Evolutionary conservation across 2,329 filamentous ascomycete genomes (phyloP), one percentile per base, ranked within the genome.

Genomic region (Aspergillus bombycis): DNA sequence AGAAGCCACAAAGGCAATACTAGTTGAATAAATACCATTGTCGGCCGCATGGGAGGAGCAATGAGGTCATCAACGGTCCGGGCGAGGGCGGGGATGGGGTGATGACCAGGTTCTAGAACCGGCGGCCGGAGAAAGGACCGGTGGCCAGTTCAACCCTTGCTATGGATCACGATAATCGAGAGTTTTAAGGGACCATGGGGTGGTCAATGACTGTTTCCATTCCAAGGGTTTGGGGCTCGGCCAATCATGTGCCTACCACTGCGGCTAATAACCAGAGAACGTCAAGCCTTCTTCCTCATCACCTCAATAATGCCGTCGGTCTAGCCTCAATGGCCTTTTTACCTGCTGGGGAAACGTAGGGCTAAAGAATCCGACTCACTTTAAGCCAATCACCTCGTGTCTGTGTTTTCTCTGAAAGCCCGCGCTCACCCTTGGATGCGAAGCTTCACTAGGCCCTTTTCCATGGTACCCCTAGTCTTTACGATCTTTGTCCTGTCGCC

Each of bases 221-320:
- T 55, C 52, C 52, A 36, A 38, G 11, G 34, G n/a, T 26, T 32
- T 36, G 34, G 52, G 34, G 26, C 12, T 52, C 5, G 48, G 48
- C 52, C 52, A 55, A 55, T 55, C 32, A 38, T 26, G 52, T 16
- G 32, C 32, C 52, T 5, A 12, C 14, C 4, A 6, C 46, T 16
- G 14, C 46, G 16, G 46, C 8, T 19, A 50, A 16, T 23, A 34
- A 54, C 32, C 52, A 21, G 30, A 36, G 10, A 36, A 54, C n/a
- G 9, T 54, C 52, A 54, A 54, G 52, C 52, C 52, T 4, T 54
- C 52, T 54, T 54, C 12, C 12, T 54, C 46, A 50, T 54, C 52
- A 54, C 32, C n/a, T 54, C 52, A 9, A 32, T 36, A 23, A 34
- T 34, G 6, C n/a, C 11, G 4, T 36, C 19, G 21, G n/a, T 54